A percentile compares a stretch with the other conserved stretches of the same genome.
Conservation (phyloP, 768 basidiomycete species). For the Termitomyces sp. region DNA sequence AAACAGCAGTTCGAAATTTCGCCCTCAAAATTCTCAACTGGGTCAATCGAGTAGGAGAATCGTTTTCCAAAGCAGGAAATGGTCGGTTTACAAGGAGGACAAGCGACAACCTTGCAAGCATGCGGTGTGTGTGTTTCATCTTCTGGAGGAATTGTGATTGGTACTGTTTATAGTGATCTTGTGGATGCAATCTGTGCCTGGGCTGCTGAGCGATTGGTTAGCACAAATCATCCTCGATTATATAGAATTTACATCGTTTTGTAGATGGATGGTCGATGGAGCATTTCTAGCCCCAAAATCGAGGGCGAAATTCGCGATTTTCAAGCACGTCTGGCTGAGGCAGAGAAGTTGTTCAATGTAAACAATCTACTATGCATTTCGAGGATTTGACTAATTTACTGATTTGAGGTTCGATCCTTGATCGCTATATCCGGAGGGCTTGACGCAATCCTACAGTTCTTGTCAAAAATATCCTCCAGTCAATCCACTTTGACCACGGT, state of each 20-base stretch:
- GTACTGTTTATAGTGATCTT: constrained; percentile 1
- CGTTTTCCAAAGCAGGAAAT: not conserved
- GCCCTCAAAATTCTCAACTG: constrained; percentile 9
- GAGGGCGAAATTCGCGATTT: constrained; percentile 8
- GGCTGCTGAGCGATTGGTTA: constrained; percentile 11
- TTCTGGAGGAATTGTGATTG: not conserved
- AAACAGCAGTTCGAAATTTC: constrained; percentile 6
- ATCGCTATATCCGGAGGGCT: not conserved
- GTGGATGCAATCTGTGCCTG: constrained; percentile 12
- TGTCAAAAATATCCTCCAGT: not conserved
- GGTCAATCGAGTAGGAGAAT: constrained; percentile 9
- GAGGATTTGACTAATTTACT: not conserved
- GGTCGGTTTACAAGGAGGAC: constrained; percentile 11
- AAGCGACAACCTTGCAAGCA: constrained; percentile 10
- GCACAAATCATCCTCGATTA: not conserved
- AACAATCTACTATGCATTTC: not conserved
- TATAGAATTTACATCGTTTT: not conserved
- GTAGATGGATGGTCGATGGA: constrained; percentile 9
- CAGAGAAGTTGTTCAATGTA: constrained; percentile 7
- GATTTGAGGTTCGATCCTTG: not conserved
- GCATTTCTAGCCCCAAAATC: not conserved
- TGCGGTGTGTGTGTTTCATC: constrained; percentile 11
- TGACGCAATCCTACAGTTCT: not conserved
- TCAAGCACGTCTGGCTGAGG: constrained; percentile 2
- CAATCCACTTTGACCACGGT: constrained; percentile 2